Evolutionary conservation across 768 basidiomycete species (phyloP).

Genomic region (Leccinum subgranulosum): DNA sequence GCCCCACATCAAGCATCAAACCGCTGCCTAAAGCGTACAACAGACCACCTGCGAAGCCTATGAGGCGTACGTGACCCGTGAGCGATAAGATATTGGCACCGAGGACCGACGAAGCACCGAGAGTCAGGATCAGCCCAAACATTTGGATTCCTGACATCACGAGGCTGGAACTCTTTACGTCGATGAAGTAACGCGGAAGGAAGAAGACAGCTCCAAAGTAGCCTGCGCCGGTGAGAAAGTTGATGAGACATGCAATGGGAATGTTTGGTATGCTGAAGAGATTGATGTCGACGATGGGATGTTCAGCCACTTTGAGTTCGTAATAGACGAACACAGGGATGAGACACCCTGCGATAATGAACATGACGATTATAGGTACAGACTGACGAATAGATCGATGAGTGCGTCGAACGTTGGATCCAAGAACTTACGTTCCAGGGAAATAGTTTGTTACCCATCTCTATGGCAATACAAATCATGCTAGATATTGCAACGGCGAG

Average conservation of each 20-base stretch:
- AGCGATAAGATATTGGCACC: slow-evolving; percentile 34
- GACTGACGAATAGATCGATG: slow-evolving; percentile 20
- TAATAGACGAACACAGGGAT: slow-evolving; percentile 35
- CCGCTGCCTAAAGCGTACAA: slow-evolving; percentile 33
- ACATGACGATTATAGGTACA: slow-evolving; percentile 26
- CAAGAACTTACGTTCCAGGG: slow-evolving; percentile 31
- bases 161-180: slow-evolving; percentile 32
- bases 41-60: slow-evolving; percentile 29
- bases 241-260: slow-evolving; percentile 34
- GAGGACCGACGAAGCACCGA: slow-evolving; percentile 33
- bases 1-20: slow-evolving; percentile 32
- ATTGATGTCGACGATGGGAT: slow-evolving; percentile 34
- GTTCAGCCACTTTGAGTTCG: slow-evolving; percentile 31
- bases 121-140: slow-evolving; percentile 33
- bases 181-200: slow-evolving; percentile 39
- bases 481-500: slow-evolving; percentile 34
- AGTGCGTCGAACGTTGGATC: background rate
- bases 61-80: slow-evolving; percentile 31
- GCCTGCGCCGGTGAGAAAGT: slow-evolving; percentile 37
- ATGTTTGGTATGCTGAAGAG: slow-evolving; percentile 35
- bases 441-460: slow-evolving; percentile 37
- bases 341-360: slow-evolving; percentile 29
- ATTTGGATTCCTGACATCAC: slow-evolving; percentile 35
- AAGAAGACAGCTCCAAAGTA: slow-evolving; percentile 38
- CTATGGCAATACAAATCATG: slow-evolving; percentile 35